Evolutionary conservation across 345 rosid genomes (phyloP).

Genomic region (Ceriops decandra): DNA sequence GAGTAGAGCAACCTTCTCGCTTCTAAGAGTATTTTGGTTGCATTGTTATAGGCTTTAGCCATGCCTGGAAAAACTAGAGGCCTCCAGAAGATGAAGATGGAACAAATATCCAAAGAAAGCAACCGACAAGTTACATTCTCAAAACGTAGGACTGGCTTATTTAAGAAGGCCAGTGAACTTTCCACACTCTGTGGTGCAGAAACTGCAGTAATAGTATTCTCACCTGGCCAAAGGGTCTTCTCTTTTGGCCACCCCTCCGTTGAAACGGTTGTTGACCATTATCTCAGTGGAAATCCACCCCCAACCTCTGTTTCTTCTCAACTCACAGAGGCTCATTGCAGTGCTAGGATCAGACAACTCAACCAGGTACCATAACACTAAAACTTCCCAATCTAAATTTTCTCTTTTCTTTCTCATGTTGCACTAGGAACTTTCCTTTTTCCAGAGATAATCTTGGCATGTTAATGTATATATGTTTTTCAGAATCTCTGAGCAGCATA

Average conservation of each 20-base stretch:
- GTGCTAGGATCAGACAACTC: constrained; percentile 40
- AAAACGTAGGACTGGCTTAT: constrained; percentile 14
- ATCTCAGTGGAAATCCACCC: constrained; percentile 17
- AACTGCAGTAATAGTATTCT: constrained; percentile 12
- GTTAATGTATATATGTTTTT: too few species aligned
- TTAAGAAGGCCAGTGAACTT: constrained; percentile 29
- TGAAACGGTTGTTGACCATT: constrained; percentile 13
- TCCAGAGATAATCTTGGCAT: too few species aligned
- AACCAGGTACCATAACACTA: constrained; percentile 23
- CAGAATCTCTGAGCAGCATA: background rate
- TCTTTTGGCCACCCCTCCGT: constrained; percentile 26
- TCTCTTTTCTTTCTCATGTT: background rate
- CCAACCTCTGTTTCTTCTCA: constrained; percentile 18
- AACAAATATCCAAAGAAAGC: constrained; percentile 14
- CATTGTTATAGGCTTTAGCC: background rate
- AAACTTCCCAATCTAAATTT: background rate
- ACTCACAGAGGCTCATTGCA: constrained; percentile 43
- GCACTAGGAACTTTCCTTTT: background rate
- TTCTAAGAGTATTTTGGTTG: background rate
- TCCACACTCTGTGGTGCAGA: constrained; percentile 23
- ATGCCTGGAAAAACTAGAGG: constrained; percentile 17
- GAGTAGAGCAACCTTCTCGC: too few species aligned
- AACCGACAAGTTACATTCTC: constrained; percentile 22
- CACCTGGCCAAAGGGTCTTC: constrained; percentile 18
- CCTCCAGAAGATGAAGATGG: constrained; percentile 17